These are phyloP conservation scores for Colletotrichum sp. DNA, from an alignment of 2,329 filamentous ascomycete genomes.

Conservation along the genomic window DNA sequence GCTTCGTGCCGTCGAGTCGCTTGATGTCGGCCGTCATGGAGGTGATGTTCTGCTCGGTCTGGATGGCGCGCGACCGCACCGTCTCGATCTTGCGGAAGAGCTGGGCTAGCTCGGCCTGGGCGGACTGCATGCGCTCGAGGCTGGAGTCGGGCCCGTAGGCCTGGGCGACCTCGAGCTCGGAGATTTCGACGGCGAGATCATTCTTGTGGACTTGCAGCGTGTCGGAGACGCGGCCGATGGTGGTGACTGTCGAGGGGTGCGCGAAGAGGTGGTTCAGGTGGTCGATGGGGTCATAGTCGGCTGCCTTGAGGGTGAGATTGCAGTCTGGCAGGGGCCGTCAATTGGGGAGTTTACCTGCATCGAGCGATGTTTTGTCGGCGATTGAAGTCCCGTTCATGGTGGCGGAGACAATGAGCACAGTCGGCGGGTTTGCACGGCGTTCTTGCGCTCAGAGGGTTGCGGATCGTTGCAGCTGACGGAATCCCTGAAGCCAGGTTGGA, in stretches of 20 bases:
- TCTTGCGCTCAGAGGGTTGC: not conserved
- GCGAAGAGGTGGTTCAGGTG: conserved; percentile 95
- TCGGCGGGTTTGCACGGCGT: not conserved
- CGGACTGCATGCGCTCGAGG: conserved; percentile 88
- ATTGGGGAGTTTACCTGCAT: conserved; percentile 43
- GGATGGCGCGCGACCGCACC: conserved; percentile 84
- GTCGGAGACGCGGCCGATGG: conserved; percentile 75
- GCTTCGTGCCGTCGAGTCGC: conserved; percentile 93
- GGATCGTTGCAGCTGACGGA: conserved; percentile 7
- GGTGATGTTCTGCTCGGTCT: conserved; percentile 95
- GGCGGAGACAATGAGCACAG: not conserved
- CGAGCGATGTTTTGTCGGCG: conserved; percentile 43
- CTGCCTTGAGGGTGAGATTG: conserved; percentile 37
- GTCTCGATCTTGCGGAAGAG: conserved; percentile 95
- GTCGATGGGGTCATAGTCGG: conserved; percentile 89
- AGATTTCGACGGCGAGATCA: conserved; percentile 82
- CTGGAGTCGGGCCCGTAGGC: conserved; percentile 86
- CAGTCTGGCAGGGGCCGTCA: conserved; percentile 4
- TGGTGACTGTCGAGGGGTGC: conserved; percentile 82
- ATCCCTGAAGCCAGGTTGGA: not conserved
- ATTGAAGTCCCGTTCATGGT: conserved; percentile 44
- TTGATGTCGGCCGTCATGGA: conserved; percentile 99
- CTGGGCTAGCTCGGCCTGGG: conserved; percentile 86
- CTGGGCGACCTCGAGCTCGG: conserved; percentile 75
- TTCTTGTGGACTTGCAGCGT: conserved; percentile 78